These are phyloP conservation scores for Helotiales sp. DNA, from an alignment of 2,329 filamentous ascomycete species.

Conservation along the genomic window DNA sequence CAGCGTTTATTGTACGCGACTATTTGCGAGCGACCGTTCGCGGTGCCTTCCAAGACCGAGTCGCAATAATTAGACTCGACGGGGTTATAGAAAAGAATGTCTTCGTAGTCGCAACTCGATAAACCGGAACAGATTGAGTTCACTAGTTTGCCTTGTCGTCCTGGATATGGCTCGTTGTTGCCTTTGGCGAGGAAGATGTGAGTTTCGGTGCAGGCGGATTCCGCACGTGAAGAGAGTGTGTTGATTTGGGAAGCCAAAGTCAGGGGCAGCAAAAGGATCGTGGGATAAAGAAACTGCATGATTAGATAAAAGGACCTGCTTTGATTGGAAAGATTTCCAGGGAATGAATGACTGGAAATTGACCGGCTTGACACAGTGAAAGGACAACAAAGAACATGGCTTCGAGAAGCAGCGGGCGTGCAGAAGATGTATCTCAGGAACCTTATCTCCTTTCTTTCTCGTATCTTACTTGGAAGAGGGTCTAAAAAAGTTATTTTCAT, in stretches of 20 bases:
- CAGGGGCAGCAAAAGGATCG: conserved; percentile 1
- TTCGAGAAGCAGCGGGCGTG: neutral
- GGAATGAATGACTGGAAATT: neutral
- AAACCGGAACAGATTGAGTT: conserved; percentile 42
- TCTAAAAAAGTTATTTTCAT: neutral
- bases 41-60: conserved; percentile 46
- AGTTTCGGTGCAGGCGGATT: conserved; percentile 12
- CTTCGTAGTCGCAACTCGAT: conserved; percentile 41
- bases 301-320: neutral
- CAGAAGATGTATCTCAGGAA: neutral
- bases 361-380: neutral
- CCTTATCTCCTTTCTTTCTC: neutral
- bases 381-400: neutral
- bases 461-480: neutral
- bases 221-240: neutral
- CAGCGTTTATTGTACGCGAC: conserved; percentile 48
- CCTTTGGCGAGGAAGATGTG: conserved; percentile 35
- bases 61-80: conserved; percentile 44
- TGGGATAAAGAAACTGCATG: neutral
- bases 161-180: conserved; percentile 46
- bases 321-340: neutral
- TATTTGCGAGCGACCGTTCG: conserved; percentile 47
- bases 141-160: conserved; percentile 43
- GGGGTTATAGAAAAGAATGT: conserved; percentile 40
- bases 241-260: conserved; percentile 6